phyloP scores from a whole-genome alignment of 495 filamentous ascomycete genomes.

The Parachaetomium inaequale region DNA sequence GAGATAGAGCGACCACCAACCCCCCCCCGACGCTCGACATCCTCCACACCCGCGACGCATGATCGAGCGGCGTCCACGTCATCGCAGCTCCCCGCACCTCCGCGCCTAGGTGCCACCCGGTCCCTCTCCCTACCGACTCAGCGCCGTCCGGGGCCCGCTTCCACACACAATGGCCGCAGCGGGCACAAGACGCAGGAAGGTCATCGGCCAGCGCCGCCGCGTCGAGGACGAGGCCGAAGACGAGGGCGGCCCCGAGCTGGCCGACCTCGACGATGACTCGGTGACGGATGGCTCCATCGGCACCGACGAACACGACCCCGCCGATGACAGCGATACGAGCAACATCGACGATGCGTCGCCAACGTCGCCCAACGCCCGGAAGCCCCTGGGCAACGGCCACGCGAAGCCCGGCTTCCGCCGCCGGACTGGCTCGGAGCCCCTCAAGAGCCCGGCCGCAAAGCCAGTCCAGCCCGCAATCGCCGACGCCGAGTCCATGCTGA shows the following conservation, averaged over 20 bases:
- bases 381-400: constrained; percentile 35
- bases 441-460: constrained; percentile 39
- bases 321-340: constrained; percentile 77
- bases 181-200: constrained; percentile 59
- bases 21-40: not conserved
- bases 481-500: constrained; percentile 89
- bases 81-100: constrained; percentile 29
- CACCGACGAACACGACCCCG: constrained; percentile 71
- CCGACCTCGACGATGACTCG: constrained; percentile 73
- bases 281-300: constrained; percentile 73
- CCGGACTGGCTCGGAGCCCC: constrained; percentile 29
- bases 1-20: not conserved
- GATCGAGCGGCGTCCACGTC: constrained; percentile 22
- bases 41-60: constrained; percentile 26
- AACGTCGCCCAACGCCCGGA: constrained; percentile 41
- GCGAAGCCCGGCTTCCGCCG: constrained; percentile 43
- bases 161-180: constrained; percentile 31
- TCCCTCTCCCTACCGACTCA: constrained; percentile 14
- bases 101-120: constrained; percentile 19
- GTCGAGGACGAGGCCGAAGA: constrained; percentile 78
- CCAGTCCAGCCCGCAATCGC: constrained; percentile 38
- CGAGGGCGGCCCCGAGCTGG: constrained; percentile 62
- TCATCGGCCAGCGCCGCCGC: constrained; percentile 71
- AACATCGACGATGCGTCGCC: constrained; percentile 58
- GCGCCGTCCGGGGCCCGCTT: constrained; percentile 12